A percentile compares a stretch with the other conserved stretches of the same genome.
Conservation (phyloP, 2,329 filamentous ascomycete species). For the Metarhizium guizhouense region DNA sequence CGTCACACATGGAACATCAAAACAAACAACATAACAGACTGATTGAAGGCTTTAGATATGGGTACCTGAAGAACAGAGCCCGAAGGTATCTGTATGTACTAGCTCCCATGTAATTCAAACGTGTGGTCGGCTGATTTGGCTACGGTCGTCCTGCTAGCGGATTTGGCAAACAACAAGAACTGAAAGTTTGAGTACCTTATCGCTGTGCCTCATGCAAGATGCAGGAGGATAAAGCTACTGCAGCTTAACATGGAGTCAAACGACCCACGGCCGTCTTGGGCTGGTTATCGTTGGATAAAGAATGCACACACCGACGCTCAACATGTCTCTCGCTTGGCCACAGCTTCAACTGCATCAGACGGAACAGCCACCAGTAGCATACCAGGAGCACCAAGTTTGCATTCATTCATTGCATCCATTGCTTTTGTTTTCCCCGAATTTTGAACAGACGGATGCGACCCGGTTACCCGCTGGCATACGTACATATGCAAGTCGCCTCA, state of each 20-base stretch:
- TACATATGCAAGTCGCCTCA: constrained; percentile 1
- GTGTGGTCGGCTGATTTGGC: not conserved
- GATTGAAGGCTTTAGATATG: too few species aligned
- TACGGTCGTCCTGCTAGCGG: not conserved
- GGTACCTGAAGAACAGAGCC: too few species aligned
- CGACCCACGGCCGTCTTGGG: not conserved
- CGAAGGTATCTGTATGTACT: not conserved
- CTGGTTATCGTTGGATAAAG: not conserved
- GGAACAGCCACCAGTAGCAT: not conserved
- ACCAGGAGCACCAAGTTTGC: not conserved
- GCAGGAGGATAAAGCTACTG: not conserved
- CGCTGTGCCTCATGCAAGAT: not conserved
- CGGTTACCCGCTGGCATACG: not conserved
- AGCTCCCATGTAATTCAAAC: not conserved
- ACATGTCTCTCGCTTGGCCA: not conserved
- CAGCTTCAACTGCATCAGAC: not conserved
- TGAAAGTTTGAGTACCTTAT: not conserved
- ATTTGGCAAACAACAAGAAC: not conserved
- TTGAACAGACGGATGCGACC: not conserved
- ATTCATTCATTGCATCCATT: not conserved
- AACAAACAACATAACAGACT: too few species aligned
- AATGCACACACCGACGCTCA: not conserved
- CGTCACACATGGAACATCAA: not conserved
- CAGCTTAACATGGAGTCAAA: too few species aligned
- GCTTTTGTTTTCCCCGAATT: not conserved